phyloP scores from a whole-genome alignment of 208 protist species.

The Leptomonas seymouri region DNA sequence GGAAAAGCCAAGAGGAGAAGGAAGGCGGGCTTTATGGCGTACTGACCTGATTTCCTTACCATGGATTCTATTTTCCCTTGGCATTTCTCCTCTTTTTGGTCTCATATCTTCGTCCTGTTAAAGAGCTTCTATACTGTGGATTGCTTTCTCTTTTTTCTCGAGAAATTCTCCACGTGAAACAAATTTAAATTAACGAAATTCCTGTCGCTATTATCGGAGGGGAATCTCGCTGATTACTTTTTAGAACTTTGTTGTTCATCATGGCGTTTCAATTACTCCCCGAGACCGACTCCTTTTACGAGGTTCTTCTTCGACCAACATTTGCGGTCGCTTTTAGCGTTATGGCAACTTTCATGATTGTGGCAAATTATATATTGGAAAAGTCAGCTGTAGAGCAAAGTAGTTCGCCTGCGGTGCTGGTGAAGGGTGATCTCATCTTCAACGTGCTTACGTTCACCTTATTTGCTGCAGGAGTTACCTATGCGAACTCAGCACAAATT shows the following conservation, averaged over 20 bases:
- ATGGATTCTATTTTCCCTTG: too few species aligned
- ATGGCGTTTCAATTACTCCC: slow-evolving; percentile 47
- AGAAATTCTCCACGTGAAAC: too few species aligned
- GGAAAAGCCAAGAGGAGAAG: too few species aligned
- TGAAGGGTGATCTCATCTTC: slow-evolving; percentile 24
- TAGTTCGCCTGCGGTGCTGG: slow-evolving; percentile 39
- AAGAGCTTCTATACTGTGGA: too few species aligned
- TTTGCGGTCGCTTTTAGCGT: slow-evolving; percentile 48
- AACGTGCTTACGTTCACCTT: slow-evolving; percentile 46
- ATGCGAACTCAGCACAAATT: slow-evolving; percentile 39
- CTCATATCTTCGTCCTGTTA: not conserved
- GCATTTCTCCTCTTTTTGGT: too few species aligned
- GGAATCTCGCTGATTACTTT: not conserved
- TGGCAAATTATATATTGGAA: slow-evolving; percentile 49
- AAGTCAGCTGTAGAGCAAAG: slow-evolving; percentile 38
- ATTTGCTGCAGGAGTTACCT: slow-evolving; percentile 34
- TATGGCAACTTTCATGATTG: slow-evolving; percentile 36
- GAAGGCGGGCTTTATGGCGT: too few species aligned
- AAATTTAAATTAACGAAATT: too few species aligned
- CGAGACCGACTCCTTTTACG: slow-evolving; percentile 44
- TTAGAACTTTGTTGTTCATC: not conserved
- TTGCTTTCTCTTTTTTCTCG: too few species aligned
- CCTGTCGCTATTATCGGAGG: too few species aligned
- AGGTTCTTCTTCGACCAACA: slow-evolving; percentile 40
- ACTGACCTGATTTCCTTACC: too few species aligned